phyloP scores from a whole-genome alignment of 1,139 yeast genomes.

The Meyerozyma carpophila region DNA sequence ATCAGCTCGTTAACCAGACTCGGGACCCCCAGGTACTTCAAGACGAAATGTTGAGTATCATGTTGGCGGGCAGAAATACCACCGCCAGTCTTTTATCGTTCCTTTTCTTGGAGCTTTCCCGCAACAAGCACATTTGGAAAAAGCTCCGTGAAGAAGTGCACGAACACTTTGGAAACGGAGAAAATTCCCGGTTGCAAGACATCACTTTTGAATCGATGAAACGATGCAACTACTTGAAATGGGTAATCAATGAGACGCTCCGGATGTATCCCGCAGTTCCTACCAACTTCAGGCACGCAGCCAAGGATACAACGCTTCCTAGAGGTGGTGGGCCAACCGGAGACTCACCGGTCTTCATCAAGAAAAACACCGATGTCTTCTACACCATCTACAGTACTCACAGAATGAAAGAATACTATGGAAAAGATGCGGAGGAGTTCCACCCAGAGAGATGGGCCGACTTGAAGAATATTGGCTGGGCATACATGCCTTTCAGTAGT shows the following conservation, averaged over 20 bases:
- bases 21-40: conserved; percentile 10
- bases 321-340: conserved; percentile 11
- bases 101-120: conserved; percentile 10
- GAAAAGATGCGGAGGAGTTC: conserved; percentile 10
- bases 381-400: conserved; percentile 10
- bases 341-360: conserved; percentile 9
- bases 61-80: conserved; percentile 14
- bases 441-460: conserved; percentile 13
- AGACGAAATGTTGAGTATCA: conserved; percentile 11
- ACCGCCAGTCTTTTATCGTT: conserved; percentile 13
- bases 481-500: conserved; percentile 40
- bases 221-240: conserved; percentile 12
- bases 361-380: conserved; percentile 9
- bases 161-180: conserved; percentile 8
- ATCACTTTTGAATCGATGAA: conserved; percentile 11
- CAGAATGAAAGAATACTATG: conserved; percentile 7
- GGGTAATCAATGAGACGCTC: conserved; percentile 11
- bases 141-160: conserved; percentile 8
- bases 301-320: conserved; percentile 11
- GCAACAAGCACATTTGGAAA: conserved; percentile 8
- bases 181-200: conserved; percentile 6
- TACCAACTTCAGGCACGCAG: conserved; percentile 9
- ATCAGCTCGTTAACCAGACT: conserved; percentile 12
- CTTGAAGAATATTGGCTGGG: conserved; percentile 26
- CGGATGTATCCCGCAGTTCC: conserved; percentile 12